These are phyloP conservation scores for Magnaporthiopsis poae DNA, from an alignment of 2,329 filamentous ascomycete genomes.

Conservation along the genomic window DNA sequence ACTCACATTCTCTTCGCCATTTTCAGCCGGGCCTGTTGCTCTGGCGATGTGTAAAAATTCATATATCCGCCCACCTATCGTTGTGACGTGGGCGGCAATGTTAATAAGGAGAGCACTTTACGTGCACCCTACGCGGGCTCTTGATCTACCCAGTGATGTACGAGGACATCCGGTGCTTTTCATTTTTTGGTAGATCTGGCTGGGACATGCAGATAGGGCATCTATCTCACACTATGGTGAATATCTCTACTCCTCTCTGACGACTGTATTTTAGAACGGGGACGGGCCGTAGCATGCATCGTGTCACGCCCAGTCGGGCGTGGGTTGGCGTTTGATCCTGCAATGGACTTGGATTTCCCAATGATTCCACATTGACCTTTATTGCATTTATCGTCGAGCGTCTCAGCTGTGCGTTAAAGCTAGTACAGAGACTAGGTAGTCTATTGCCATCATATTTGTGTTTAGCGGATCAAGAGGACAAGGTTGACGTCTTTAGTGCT, in stretches of 20 bases:
- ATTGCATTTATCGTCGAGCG: not conserved
- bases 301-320: conserved; percentile 1
- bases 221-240: conserved; percentile 1
- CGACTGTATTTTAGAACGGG: conserved; percentile 6
- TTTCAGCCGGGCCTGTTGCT: not conserved
- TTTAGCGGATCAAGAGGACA: too few relatives aligned
- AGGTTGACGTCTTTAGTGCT: too few relatives aligned
- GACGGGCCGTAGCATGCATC: conserved; percentile 5
- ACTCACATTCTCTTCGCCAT: not conserved
- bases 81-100: not conserved
- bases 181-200: not conserved
- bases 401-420: not conserved
- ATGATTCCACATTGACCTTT: not conserved
- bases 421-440: not conserved
- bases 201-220: not conserved
- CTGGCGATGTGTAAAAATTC: not conserved
- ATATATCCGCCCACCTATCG: not conserved
- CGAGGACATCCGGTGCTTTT: not conserved
- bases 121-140: not conserved
- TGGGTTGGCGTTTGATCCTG: not conserved
- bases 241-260: conserved; percentile 8
- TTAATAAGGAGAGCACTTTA: not conserved
- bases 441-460: not conserved
- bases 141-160: not conserved
- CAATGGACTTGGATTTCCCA: conserved; percentile 5